phyloP scores from a whole-genome alignment of 495 filamentous ascomycete genomes.

The Letharia lupina region DNA sequence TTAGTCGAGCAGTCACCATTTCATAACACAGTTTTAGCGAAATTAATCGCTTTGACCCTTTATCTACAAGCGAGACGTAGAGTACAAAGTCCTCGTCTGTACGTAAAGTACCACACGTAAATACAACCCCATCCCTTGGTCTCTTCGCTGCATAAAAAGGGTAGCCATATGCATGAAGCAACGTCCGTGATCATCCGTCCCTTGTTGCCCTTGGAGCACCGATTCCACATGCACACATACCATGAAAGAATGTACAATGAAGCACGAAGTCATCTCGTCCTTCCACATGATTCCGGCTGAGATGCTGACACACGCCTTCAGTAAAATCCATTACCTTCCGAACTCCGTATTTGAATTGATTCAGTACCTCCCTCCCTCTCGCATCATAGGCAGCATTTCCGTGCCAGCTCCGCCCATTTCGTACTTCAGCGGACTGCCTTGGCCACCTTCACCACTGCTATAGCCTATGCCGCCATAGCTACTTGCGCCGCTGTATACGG shows the following conservation, averaged over 20 bases:
- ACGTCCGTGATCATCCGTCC: not conserved
- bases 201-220: not conserved
- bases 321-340: not conserved
- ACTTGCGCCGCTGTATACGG: not conserved
- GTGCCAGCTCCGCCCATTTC: constrained; percentile 22
- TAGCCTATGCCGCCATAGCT: constrained; percentile 13
- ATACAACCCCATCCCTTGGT: not conserved
- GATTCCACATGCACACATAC: not conserved
- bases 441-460: constrained; percentile 12
- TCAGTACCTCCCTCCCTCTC: constrained; percentile 16
- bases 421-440: constrained; percentile 23
- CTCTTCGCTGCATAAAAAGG: not conserved
- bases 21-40: not conserved
- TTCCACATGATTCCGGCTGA: not conserved
- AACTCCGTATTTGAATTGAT: not conserved
- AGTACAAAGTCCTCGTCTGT: not conserved
- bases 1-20: not conserved
- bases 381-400: constrained; percentile 26
- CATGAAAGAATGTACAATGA: not conserved
- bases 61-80: constrained; percentile 1
- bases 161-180: not conserved
- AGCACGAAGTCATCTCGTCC: not conserved
- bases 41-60: not conserved
- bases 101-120: not conserved
- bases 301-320: not conserved